Evolutionary conservation across 305 asterid species (phyloP), one percentile per base, ranked within the genome.

Genomic region (Fraxinus albicans): DNA sequence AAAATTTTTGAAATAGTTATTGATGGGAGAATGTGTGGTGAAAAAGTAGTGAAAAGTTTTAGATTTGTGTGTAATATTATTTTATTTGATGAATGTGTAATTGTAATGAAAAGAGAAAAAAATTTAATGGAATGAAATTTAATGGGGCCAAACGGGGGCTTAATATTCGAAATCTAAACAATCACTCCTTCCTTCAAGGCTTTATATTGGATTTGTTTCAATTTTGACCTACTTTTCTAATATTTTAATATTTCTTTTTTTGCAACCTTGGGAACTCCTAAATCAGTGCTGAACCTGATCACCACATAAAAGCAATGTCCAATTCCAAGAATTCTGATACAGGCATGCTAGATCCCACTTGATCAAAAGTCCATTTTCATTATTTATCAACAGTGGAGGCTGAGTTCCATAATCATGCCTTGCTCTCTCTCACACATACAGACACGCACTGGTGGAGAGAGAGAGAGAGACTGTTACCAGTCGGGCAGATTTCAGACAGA

Each of bases 321-420:
- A 85, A 79, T 44, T 79, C 84, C 81, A 85, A 85, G 77, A 65
- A 55, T 29, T 76, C 77, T 76, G 78, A 80, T 78, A 60, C 75
- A 78, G 79, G 88, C 88, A 77, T 53, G 85, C 89, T 83, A 55
- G 77, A 35, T 13, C 73, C 83, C 80, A 76, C 82, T 40, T 60
- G 38, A 27, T 74, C 80, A 17, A 53, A 75, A 74, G 47, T 53
- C 8, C 33, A 70, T 70, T 4, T 70, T 70, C 42, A 29, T 29
- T 27, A 65, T 23, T 65, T 65, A 65, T 25, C 73, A 65, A 65
- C 73, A 23, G 72, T 7, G 13, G 33, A 60, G 9, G 5, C 8
- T 8, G 13, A 23, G 33, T 60, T 60, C 70, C 73, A 8, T 21
- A 8, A 33, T 55, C 82, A 82, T 77, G 80, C 82, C 29, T 44